Conservation (phyloP, 345 rosid genomes). For the Eucalyptus regnans region DNA sequence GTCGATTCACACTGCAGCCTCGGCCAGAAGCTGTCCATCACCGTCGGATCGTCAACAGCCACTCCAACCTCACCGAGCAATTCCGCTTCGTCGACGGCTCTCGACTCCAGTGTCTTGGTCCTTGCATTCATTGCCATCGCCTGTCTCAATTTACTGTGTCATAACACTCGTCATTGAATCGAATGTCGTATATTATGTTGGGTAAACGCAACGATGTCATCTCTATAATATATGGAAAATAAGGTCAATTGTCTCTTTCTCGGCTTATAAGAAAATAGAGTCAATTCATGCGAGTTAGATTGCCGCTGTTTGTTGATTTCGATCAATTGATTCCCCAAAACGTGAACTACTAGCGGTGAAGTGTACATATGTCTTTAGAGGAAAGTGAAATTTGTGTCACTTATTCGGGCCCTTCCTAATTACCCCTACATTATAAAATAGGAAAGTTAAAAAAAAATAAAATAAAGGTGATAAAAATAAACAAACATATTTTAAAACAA, state of each 20-base stretch:
- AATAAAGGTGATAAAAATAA: background rate
- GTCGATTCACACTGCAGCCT: background rate
- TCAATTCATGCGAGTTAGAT: background rate
- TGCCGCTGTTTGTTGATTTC: background rate
- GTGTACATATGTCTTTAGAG: background rate
- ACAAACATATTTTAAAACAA: background rate
- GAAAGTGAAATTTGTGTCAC: background rate
- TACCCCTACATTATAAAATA: background rate
- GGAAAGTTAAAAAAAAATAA: background rate
- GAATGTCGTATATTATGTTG: background rate
- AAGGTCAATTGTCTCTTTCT: background rate
- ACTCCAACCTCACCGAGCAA: background rate
- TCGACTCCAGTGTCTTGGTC: background rate
- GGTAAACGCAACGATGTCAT: background rate
- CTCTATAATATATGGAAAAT: background rate
- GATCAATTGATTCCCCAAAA: background rate
- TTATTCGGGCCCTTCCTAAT: background rate
- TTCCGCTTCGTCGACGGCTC: background rate
- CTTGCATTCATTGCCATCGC: background rate
- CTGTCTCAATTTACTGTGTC: background rate
- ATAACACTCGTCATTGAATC: background rate
- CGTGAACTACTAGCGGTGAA: background rate
- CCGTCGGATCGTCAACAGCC: background rate
- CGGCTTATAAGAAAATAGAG: background rate
- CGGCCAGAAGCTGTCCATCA: conserved; percentile 12